A percentile compares a stretch with the other conserved stretches of the same genome.
These are phyloP conservation scores for Glarea lozoyensis DNA, from an alignment of 495 filamentous ascomycete genomes.

Conservation along the genomic window DNA sequence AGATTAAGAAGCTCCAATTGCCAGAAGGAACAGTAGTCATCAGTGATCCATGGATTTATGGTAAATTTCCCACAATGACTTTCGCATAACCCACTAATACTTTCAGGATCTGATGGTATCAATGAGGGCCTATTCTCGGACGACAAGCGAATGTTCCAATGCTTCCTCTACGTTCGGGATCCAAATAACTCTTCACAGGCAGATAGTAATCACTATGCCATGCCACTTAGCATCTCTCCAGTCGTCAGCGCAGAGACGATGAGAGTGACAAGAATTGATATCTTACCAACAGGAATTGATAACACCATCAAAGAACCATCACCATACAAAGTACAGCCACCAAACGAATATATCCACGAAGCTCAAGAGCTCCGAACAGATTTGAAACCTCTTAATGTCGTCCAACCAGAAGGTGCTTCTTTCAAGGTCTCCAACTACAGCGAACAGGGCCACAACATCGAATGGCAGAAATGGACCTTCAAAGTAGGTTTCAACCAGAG, in stretches of 20 bases:
- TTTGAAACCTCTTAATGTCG: slow-evolving; percentile 66
- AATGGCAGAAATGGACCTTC: slow-evolving; percentile 64
- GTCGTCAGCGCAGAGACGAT: slow-evolving; percentile 58
- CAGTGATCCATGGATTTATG: slow-evolving; percentile 66
- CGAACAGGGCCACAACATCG: slow-evolving; percentile 38
- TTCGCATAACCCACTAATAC: not conserved
- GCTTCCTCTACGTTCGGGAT: slow-evolving; percentile 58
- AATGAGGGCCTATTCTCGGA: slow-evolving; percentile 45
- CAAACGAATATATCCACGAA: slow-evolving; percentile 70
- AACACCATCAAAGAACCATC: slow-evolving; percentile 42
- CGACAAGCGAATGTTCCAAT: slow-evolving; percentile 51
- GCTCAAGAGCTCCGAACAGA: slow-evolving; percentile 53
- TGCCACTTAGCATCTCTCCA: slow-evolving; percentile 70
- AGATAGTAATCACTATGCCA: slow-evolving; percentile 71
- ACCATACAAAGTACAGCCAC: slow-evolving; percentile 46
- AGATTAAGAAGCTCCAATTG: slow-evolving; percentile 54
- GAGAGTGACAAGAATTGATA: slow-evolving; percentile 54
- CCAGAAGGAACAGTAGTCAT: slow-evolving; percentile 53
- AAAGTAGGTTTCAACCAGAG: slow-evolving; percentile 56
- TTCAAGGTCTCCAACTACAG: slow-evolving; percentile 47
- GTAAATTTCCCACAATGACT: slow-evolving; percentile 25
- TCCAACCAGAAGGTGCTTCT: slow-evolving; percentile 69
- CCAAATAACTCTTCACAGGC: slow-evolving; percentile 42
- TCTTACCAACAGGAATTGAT: slow-evolving; percentile 53
- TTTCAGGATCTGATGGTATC: slow-evolving; percentile 47